Evolutionary conservation across 257 asterid species (phyloP).

Genomic region (Solanum phureja): DNA sequence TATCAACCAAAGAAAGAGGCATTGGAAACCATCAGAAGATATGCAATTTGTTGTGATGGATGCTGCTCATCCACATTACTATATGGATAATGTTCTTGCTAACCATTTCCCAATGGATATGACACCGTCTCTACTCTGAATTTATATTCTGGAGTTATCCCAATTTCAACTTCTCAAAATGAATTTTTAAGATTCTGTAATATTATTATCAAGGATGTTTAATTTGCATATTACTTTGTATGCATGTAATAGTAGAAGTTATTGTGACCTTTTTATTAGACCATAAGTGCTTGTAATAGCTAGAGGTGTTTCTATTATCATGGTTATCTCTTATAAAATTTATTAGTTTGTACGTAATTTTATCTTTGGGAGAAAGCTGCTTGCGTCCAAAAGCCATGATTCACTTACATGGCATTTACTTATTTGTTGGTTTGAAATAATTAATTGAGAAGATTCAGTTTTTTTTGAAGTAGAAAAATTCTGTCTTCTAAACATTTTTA

Average conservation of each 20-base stretch:
- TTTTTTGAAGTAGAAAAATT: too few species aligned
- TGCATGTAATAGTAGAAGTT: not conserved
- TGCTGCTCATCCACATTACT: constrained; percentile 56
- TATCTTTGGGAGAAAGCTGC: not conserved
- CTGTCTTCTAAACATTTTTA: too few species aligned
- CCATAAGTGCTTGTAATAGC: not conserved
- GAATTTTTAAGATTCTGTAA: not conserved
- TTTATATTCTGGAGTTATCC: not conserved
- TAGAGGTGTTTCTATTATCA: not conserved
- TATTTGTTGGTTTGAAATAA: too few species aligned
- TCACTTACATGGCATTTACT: too few species aligned
- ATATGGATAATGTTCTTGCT: constrained; percentile 62
- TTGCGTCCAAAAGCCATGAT: not conserved
- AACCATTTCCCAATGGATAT: constrained; percentile 71
- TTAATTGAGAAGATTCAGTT: too few species aligned
- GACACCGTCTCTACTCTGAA: constrained; percentile 57
- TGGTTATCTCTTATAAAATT: not conserved
- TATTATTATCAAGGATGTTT: not conserved
- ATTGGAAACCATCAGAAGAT: constrained; percentile 96
- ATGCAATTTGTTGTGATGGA: constrained; percentile 97
- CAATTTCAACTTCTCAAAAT: not conserved
- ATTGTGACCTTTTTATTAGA: not conserved
- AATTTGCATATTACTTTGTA: not conserved
- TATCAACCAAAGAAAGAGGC: constrained; percentile 87
- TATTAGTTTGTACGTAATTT: not conserved